phyloP scores from a whole-genome alignment of 352 stramenopile genomes.

The Halophytophthora polymorphica region DNA sequence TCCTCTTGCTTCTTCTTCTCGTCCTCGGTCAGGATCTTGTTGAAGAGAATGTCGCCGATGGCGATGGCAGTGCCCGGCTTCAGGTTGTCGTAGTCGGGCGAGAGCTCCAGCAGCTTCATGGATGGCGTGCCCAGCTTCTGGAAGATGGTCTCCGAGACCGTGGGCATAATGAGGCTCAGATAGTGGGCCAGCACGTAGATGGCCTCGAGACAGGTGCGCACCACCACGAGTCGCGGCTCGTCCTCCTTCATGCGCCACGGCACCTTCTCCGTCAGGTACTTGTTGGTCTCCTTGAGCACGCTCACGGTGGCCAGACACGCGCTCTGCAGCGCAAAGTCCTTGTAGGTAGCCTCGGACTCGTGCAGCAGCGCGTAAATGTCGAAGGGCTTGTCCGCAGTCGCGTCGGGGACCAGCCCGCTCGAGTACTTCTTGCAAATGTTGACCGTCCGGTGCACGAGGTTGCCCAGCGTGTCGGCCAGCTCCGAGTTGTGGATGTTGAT shows the following conservation, averaged over 20 bases:
- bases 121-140: slow-evolving; percentile 91
- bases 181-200: slow-evolving; percentile 97
- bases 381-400: slow-evolving; percentile 65
- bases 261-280: slow-evolving; percentile 96
- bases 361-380: slow-evolving; percentile 84
- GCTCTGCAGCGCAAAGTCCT: slow-evolving; percentile 90
- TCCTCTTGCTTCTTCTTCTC: slow-evolving; percentile 65
- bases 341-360: slow-evolving; percentile 88
- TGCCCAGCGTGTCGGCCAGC: slow-evolving; percentile 90
- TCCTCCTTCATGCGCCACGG: slow-evolving; percentile 97
- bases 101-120: slow-evolving; percentile 69
- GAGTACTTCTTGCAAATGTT: slow-evolving; percentile 97
- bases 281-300: slow-evolving; percentile 93
- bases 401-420: slow-evolving; percentile 74
- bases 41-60: slow-evolving; percentile 95
- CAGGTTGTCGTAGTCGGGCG: slow-evolving; percentile 90
- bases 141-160: slow-evolving; percentile 91
- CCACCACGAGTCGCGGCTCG: slow-evolving; percentile 85
- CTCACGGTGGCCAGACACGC: slow-evolving; percentile 89
- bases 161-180: slow-evolving; percentile 93
- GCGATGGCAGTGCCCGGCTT: slow-evolving; percentile 85
- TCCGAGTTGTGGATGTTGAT: slow-evolving; percentile 98
- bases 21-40: slow-evolving; percentile 85
- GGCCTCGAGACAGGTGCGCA: slow-evolving; percentile 95
- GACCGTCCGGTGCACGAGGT: slow-evolving; percentile 96